Evolutionary conservation across 2,329 filamentous ascomycete genomes (phyloP).

Genomic region (Alternaria ventricosa): DNA sequence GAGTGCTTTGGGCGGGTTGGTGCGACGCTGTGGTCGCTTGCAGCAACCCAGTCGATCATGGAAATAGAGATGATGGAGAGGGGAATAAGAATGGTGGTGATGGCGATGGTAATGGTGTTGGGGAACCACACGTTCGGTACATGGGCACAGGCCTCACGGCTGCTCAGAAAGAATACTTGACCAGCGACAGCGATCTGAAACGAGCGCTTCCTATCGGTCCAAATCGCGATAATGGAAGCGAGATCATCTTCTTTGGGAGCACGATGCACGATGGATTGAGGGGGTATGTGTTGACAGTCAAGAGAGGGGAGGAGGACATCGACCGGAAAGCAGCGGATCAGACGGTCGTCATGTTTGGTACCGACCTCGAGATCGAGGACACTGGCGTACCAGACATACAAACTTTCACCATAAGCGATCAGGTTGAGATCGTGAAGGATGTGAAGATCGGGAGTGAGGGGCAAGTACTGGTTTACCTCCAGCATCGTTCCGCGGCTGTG

Average conservation of each 20-base stretch:
- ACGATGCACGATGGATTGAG: constrained; percentile 28
- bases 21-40: constrained; percentile 32
- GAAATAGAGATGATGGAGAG: neutral
- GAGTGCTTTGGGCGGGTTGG: constrained; percentile 42
- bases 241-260: constrained; percentile 26
- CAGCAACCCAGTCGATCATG: neutral
- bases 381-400: constrained; percentile 3
- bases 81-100: neutral
- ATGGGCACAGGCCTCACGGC: constrained; percentile 24
- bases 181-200: neutral
- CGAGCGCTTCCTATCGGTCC: neutral
- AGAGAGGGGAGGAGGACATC: neutral
- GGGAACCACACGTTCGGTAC: constrained; percentile 14
- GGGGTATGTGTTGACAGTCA: constrained; percentile 15
- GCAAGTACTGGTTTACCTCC: neutral
- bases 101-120: neutral
- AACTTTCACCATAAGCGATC: neutral
- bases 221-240: neutral
- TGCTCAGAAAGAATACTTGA: constrained; percentile 11
- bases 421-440: neutral
- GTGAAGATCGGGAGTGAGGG: constrained; percentile 16
- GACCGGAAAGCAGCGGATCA: neutral
- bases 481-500: neutral
- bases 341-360: constrained; percentile 17
- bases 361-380: constrained; percentile 10